Base-by-base conservation (phyloP, 1,284 basidiomycete genomes). In the Prillingera fragicola region DNA sequence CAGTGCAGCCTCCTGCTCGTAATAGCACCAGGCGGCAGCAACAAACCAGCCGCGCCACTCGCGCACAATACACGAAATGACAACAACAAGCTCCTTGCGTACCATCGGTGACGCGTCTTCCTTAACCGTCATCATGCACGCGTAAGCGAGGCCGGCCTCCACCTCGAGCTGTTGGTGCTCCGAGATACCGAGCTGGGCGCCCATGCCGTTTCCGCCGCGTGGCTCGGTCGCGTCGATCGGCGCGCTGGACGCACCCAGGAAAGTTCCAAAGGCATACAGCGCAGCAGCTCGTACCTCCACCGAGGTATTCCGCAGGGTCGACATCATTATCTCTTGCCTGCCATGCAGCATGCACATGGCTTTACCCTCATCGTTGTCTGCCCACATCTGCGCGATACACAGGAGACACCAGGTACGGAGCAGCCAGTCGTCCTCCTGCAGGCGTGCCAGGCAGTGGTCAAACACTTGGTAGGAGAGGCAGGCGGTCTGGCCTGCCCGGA, bases 31-130 rank as follows among this genome's bases (percentile, higher is more conserved):
- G 1, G 94, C 91, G 43, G 92, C 94, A 25, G 92, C 82, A 36
- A 94, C 87, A 59, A 97, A 91, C 74, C 90, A 90, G 9, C 94
- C 92, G 48, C 89, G 77, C 87, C 92, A 97, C 70, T 96, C 91
- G 64, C 89, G 86, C 13, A 94, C 91, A 18, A 98, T 75, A 56
- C 89, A 89, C 57, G 87, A 92, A 40, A 97, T 83, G 31, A 97
- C 78, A 27, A 96, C 81, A 27, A 97, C 77, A 10, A 97, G 75
- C 68, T 98, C 95, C 71, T 96, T 96, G 51, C 95, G 77, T 7
- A 94, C 92, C 80, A 96, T 87, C 0, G 95, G 94, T 52, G 87
- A 91, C 3, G 88, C 94, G 64, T 98, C 94, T 44, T 91, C 87
- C 67, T 87, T 87, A 50, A 90, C 85, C 1, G 72, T 69, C 35